Conservation (phyloP, 805 yeast species). For the Metschnikowia baotianmanensis region DNA sequence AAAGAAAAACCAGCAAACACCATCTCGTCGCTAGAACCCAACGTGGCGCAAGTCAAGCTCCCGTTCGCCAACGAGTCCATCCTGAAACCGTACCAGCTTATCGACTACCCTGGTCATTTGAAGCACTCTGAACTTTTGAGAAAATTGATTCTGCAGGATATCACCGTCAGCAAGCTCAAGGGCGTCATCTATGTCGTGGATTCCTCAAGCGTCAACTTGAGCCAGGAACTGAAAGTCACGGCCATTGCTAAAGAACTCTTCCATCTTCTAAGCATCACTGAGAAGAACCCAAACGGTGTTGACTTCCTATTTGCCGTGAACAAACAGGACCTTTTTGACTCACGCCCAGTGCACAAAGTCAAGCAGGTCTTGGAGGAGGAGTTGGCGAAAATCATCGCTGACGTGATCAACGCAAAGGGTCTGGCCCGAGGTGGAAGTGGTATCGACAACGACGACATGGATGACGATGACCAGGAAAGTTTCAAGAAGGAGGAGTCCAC, state of each 20-base stretch:
- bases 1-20: constrained; percentile 23
- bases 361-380: constrained; percentile 59
- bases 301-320: constrained; percentile 79
- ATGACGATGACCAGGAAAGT: constrained; percentile 30
- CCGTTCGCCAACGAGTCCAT: constrained; percentile 37
- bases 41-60: constrained; percentile 26
- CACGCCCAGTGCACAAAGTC: constrained; percentile 67
- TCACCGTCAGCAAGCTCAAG: constrained; percentile 41
- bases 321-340: constrained; percentile 81
- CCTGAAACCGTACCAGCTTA: constrained; percentile 45
- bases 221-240: constrained; percentile 29
- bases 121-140: constrained; percentile 63
- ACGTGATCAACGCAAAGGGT: constrained; percentile 34
- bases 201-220: constrained; percentile 55
- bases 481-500: constrained; percentile 35
- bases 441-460: constrained; percentile 35
- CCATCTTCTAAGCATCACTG: constrained; percentile 60
- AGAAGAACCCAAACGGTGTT: constrained; percentile 62
- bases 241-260: constrained; percentile 58
- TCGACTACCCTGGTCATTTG: constrained; percentile 88
- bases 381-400: constrained; percentile 51
- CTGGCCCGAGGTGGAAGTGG: constrained; percentile 32
- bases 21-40: constrained; percentile 40
- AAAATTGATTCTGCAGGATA: constrained; percentile 44
- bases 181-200: constrained; percentile 82